phyloP scores from a whole-genome alignment of 345 rosid species.

The Citrus cavaleriei region DNA sequence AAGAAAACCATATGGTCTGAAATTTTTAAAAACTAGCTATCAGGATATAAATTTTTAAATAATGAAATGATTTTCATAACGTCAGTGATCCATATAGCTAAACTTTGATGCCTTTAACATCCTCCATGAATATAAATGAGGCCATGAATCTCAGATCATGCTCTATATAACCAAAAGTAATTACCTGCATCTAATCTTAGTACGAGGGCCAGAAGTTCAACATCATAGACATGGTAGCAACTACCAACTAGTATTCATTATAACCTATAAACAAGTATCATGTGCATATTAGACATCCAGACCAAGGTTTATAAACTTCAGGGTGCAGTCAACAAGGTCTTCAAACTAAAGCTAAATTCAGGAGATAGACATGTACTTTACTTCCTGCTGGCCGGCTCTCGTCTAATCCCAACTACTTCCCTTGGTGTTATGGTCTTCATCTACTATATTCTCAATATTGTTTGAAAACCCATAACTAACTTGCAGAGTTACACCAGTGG shows the following conservation, averaged over 20 bases:
- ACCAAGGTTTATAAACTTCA: background rate
- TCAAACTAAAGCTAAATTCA: background rate
- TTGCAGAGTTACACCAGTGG: background rate
- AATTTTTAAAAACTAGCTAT: background rate
- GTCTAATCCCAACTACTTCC: background rate
- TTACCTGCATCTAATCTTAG: background rate
- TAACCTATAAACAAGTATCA: background rate
- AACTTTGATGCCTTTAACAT: background rate
- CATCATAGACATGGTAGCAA: background rate
- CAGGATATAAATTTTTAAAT: background rate
- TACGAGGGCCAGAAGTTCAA: background rate
- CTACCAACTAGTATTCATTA: background rate
- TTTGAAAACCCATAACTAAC: background rate
- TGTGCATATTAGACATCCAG: background rate
- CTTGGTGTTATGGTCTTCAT: background rate
- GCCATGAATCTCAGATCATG: background rate
- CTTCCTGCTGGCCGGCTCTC: background rate
- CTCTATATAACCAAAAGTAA: background rate
- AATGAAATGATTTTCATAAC: background rate
- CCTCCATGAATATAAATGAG: background rate
- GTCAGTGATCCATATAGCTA: background rate
- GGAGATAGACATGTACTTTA: background rate
- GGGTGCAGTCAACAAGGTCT: background rate
- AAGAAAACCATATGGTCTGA: background rate
- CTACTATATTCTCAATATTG: background rate